These are phyloP conservation scores for Xylaria arbuscula DNA, from an alignment of 2,329 filamentous ascomycete species.

Conservation along the genomic window DNA sequence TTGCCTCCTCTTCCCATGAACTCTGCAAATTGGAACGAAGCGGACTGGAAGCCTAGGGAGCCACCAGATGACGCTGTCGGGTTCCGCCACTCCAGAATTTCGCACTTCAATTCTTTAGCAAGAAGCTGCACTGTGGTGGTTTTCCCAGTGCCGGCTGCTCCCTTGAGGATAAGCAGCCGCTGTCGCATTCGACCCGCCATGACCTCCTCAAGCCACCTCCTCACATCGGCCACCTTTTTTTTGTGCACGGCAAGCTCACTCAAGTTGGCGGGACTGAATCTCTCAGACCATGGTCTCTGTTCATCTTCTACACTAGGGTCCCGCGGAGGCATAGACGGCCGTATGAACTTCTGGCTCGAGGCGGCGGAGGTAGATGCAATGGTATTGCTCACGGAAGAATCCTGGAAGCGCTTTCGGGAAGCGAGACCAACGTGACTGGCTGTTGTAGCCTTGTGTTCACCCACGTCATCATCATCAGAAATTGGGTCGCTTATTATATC, in stretches of 20 bases:
- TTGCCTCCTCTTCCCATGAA: constrained; percentile 85
- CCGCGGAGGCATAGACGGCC: constrained; percentile 52
- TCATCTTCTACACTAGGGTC: constrained; percentile 60
- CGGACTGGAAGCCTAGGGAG: constrained; percentile 73
- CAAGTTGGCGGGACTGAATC: constrained; percentile 78
- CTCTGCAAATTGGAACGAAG: constrained; percentile 87
- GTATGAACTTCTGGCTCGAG: constrained; percentile 65
- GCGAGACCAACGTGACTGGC: constrained; percentile 67
- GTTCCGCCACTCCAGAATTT: constrained; percentile 92
- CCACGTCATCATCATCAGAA: constrained; percentile 70
- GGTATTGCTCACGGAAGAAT: constrained; percentile 47
- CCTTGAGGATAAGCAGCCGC: constrained; percentile 85
- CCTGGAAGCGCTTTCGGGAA: constrained; percentile 64
- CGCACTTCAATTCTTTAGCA: constrained; percentile 78
- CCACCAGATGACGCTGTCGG: constrained; percentile 71
- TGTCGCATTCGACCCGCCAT: constrained; percentile 73
- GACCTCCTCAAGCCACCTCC: constrained; percentile 82
- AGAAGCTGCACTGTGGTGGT: constrained; percentile 86
- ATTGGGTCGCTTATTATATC: constrained; percentile 67
- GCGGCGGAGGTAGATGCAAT: constrained; percentile 33
- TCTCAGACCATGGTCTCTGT: constrained; percentile 85
- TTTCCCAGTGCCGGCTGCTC: constrained; percentile 91
- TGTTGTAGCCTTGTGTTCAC: constrained; percentile 60
- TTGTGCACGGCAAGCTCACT: constrained; percentile 94
- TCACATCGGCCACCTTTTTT: constrained; percentile 89